These are phyloP conservation scores for Collybia nuda DNA, from an alignment of 768 basidiomycete genomes.

Conservation along the genomic window DNA sequence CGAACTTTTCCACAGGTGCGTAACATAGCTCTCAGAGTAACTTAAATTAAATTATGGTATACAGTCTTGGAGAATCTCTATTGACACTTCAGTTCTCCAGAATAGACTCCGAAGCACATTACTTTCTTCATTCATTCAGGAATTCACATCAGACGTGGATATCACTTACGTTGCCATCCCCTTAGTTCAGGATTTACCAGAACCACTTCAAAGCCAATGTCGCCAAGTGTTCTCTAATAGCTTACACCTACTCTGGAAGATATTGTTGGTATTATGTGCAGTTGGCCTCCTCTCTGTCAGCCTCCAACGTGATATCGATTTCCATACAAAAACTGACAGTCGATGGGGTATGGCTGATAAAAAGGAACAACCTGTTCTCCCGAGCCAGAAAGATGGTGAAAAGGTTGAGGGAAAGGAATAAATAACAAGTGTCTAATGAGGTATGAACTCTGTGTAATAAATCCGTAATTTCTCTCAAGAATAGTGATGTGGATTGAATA, in stretches of 20 bases:
- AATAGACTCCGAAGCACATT: constrained; percentile 44
- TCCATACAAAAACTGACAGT: background rate
- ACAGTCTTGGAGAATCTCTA: constrained; percentile 50
- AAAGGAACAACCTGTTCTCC: too few species aligned
- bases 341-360: too few species aligned
- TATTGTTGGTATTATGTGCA: constrained; percentile 4
- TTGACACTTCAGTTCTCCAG: constrained; percentile 50
- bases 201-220: constrained; percentile 18
- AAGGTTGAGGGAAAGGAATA: too few species aligned
- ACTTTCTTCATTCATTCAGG: constrained; percentile 31
- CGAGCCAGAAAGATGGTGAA: too few species aligned
- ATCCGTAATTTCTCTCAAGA: too few species aligned
- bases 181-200: constrained; percentile 29
- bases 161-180: constrained; percentile 50
- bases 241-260: constrained; percentile 10
- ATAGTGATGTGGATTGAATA: too few species aligned
- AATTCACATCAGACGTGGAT: constrained; percentile 34
- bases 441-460: too few species aligned
- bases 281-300: constrained; percentile 5
- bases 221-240: constrained; percentile 10
- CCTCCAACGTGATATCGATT: constrained; percentile 5
- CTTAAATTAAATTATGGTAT: background rate
- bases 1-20: constrained; percentile 34
- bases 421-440: too few species aligned
- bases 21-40: background rate